phyloP scores from a whole-genome alignment of 106 monocot genomes.

The Phalaenopsis equestris region DNA sequence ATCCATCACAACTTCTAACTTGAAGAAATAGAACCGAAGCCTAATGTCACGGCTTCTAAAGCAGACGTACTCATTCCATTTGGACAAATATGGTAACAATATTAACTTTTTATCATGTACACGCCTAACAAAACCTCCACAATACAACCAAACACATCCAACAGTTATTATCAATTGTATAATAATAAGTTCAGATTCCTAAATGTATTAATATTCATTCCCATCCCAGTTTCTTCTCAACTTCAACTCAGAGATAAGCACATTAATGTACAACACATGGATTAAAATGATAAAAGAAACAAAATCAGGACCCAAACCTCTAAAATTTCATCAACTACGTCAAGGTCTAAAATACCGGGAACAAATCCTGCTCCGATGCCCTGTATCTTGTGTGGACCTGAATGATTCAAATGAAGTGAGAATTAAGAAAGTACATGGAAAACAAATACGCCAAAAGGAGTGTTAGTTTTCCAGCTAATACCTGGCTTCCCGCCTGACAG shows the following conservation, averaged over 20 bases:
- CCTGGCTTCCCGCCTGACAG: slow-evolving; percentile 96
- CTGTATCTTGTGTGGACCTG: slow-evolving; percentile 99
- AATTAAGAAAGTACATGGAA: not conserved
- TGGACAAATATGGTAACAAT: too few relatives aligned
- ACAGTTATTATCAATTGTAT: too few relatives aligned
- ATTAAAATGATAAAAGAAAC: not conserved
- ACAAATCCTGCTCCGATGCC: slow-evolving; percentile 97
- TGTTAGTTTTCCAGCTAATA: slow-evolving; percentile 17
- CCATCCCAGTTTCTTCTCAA: too few relatives aligned
- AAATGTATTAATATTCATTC: too few relatives aligned
- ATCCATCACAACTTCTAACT: too few relatives aligned
- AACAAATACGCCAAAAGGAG: not conserved
- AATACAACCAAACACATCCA: too few relatives aligned
- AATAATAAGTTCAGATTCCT: too few relatives aligned
- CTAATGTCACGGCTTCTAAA: too few relatives aligned
- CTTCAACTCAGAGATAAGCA: not conserved
- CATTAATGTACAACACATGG: not conserved
- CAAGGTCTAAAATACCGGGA: slow-evolving; percentile 70
- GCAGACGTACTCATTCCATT: too few relatives aligned
- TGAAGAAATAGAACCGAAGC: too few relatives aligned
- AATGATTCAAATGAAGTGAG: slow-evolving; percentile 10
- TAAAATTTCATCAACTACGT: slow-evolving; percentile 80
- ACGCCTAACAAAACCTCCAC: too few relatives aligned
- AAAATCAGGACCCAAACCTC: slow-evolving; percentile 42
- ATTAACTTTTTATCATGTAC: too few relatives aligned